phyloP scores from a whole-genome alignment of 2,329 filamentous ascomycete genomes.

The Microthyrium microscopicum region DNA sequence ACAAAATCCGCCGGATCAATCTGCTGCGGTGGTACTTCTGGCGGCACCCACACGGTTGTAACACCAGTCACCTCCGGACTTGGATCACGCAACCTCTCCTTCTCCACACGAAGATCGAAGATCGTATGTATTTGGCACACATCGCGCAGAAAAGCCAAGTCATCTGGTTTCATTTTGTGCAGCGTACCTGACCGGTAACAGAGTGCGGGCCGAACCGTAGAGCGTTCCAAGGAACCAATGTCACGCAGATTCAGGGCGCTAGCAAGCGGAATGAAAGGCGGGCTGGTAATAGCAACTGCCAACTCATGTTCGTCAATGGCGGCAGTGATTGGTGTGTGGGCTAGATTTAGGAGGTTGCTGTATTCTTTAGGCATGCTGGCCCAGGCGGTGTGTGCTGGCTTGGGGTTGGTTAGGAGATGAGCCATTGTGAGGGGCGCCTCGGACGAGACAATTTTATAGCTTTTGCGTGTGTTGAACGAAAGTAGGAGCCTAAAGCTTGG shows the following conservation, averaged over 20 bases:
- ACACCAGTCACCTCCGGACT: slow-evolving; percentile 9
- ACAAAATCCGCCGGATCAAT: slow-evolving; percentile 7
- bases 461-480: too few species aligned
- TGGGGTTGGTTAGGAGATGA: too few species aligned
- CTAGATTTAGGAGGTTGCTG: not conserved
- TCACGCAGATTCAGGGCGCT: slow-evolving; percentile 11
- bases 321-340: not conserved
- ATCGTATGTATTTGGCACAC: slow-evolving; percentile 9
- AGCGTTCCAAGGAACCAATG: slow-evolving; percentile 7
- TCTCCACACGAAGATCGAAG: slow-evolving; percentile 9
- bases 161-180: not conserved
- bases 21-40: slow-evolving; percentile 1
- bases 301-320: not conserved
- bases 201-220: slow-evolving; percentile 7
- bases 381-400: too few species aligned
- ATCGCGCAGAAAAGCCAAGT: slow-evolving; percentile 3
- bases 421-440: too few species aligned
- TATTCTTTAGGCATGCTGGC: too few species aligned
- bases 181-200: slow-evolving; percentile 11
- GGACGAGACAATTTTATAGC: too few species aligned
- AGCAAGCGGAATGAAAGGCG: slow-evolving; percentile 10
- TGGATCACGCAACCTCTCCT: slow-evolving; percentile 6
- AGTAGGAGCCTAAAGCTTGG: too few species aligned
- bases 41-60: slow-evolving; percentile 4
- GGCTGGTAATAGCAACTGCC: not conserved